Evolutionary conservation across 352 stramenopile genomes (phyloP), one percentile per base, ranked within the genome.

Genomic region (Globisporangium orthogonon): DNA sequence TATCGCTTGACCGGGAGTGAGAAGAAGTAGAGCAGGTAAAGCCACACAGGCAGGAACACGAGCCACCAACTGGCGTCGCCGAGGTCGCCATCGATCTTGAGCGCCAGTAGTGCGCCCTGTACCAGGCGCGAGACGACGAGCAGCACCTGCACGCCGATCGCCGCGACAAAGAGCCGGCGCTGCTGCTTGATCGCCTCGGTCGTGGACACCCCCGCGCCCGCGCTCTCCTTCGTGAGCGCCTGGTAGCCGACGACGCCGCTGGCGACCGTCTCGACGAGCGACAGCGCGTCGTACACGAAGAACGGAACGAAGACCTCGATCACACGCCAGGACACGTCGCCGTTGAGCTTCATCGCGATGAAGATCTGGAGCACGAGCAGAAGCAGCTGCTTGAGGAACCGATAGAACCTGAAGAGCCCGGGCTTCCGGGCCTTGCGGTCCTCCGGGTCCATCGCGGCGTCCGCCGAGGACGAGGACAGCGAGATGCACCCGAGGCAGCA

Each of bases 351-450:
- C 64, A 94, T 81, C 37, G 73, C 82, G 41, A 94, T 54, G 55
- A 94, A 91, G 70, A 94, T 68, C 62, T 94, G 84, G 31, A 91
- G 66, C 52, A 84, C 73, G 52, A 94, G 64, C 48, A 92, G 68
- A 37, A 91, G 59, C 43, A 91, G 67, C 54, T 73, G 73, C 69
- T 92, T 94, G 62, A 90, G 70, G 58, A 94, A 88, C 63, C 79
- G 71, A 63, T 88, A 91, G n/a, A 90, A 56, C 67, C 88, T 89
- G 73, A 71, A 79, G 0, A 94, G 62, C 31, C 48, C 49, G 13
- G 79, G 66, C 11, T 71, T 82, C 44, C 78, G 49, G 14, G 72
- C 54, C 33, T 77, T 58, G 50, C 78, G 74, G 31, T 88, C 73
- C 47, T 93, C 83, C 14, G 78, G 75, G 52, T 91, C 73, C 68